Conservation (phyloP, 768 basidiomycete genomes). For the Boletus huronensis region DNA sequence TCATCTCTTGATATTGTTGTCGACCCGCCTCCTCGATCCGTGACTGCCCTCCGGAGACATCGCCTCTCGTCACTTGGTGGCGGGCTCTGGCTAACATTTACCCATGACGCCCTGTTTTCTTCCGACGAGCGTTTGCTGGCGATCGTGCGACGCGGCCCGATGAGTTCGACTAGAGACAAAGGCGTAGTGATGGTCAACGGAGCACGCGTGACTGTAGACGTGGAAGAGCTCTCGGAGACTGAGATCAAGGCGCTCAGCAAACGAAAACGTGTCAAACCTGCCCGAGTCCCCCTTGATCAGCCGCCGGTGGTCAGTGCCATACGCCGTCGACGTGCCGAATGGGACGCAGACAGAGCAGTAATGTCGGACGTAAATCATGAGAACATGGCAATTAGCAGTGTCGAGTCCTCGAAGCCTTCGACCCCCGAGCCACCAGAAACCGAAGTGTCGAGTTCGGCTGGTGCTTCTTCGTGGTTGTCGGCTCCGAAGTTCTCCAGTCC, state of each 20-base stretch:
- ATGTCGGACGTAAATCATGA: constrained; percentile 16
- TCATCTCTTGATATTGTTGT: constrained; percentile 81
- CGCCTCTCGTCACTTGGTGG: constrained; percentile 83
- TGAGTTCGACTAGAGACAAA: constrained; percentile 63
- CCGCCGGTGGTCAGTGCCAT: constrained; percentile 78
- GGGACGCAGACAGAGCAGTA: constrained; percentile 53
- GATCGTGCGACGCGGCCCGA: constrained; percentile 70
- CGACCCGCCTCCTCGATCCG: constrained; percentile 85
- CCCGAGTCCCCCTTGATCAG: constrained; percentile 88
- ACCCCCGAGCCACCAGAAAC: constrained; percentile 23
- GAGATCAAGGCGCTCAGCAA: constrained; percentile 82
- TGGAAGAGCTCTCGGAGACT: constrained; percentile 81
- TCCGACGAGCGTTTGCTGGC: constrained; percentile 72
- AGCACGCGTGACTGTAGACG: constrained; percentile 75
- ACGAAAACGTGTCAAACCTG: constrained; percentile 83
- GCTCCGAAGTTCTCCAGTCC: constrained; percentile 69
- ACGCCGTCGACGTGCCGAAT: constrained; percentile 66
- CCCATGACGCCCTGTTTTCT: constrained; percentile 76
- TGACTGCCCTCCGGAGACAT: constrained; percentile 83
- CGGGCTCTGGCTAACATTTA: constrained; percentile 90
- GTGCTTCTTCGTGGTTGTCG: constrained; percentile 45
- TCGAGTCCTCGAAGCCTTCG: constrained; percentile 17
- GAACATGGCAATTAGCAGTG: constrained; percentile 8
- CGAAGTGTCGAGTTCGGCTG: constrained; percentile 8
- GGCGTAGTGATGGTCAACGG: constrained; percentile 89